Base-by-base conservation (phyloP, 1,139 yeast species). In the Suhomyces atakaporum region DNA sequence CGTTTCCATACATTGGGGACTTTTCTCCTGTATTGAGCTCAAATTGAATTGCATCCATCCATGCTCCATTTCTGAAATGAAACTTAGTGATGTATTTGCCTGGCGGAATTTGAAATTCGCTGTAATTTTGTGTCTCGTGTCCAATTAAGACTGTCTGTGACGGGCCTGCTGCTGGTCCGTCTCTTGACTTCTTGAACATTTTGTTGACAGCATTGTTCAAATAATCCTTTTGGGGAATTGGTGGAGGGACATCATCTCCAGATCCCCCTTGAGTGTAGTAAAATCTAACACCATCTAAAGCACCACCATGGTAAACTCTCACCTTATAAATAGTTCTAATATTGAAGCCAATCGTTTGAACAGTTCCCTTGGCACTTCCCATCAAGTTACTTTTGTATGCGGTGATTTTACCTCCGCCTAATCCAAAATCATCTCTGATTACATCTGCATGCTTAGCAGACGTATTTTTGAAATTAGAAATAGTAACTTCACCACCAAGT, bases 11-110 rank as follows among this genome's bases (percentile, higher is more conserved):
- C 75, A 75, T 63, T 1, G 66, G 65, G 13, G 84, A 73, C 3
- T 54, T 44, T 38, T 76, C 66, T 1, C 88, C 88, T 23, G 63
- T 67, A 27, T 62, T 50, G 16, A 75, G 74, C 44, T 69, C 75
- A 13, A 95, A 77, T 52, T 85, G 95, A 13, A 87, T 63, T 1
- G 84, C 96, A 65, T 92, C 97, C 11, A 92, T 68, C 97, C 97
- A 92, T 2, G 75, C 81, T 5, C 97, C 97, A 34, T 80, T 70
- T 44, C 95, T 71, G 30, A 88, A 65, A 37, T 73, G 71, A 39
- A 89, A 67, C 26, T 82, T 84, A 3, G 68, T 56, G 7, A 92
- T 65, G 8, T 49, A 46, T 53, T 90, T 96, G 23, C 79, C 86
- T 0, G 59, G 60, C 2, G 65, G 63, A 7, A 90, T 53, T 2